Conservation (phyloP, 257 asterid species). For the Solanum pinnatisectum region DNA sequence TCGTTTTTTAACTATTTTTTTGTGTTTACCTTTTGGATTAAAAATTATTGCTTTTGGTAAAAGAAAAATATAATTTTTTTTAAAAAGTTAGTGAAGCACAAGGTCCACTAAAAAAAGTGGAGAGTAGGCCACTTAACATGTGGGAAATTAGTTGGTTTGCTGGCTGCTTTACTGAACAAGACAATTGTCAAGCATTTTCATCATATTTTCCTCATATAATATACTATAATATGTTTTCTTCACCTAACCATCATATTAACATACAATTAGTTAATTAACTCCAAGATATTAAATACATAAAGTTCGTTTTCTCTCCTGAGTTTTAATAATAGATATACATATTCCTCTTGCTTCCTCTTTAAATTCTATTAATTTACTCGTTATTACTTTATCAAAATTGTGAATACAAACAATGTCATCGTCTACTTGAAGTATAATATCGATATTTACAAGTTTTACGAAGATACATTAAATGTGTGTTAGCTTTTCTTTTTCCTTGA, state of each 20-base stretch:
- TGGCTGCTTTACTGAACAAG: background rate
- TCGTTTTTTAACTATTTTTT: background rate
- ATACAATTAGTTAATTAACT: background rate
- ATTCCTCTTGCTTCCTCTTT: background rate
- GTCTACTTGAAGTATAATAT: background rate
- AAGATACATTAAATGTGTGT: background rate
- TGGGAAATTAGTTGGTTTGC: background rate
- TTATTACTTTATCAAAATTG: background rate
- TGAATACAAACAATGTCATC: background rate
- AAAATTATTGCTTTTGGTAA: background rate
- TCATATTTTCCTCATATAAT: background rate
- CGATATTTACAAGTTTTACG: no score
- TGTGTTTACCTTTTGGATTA: background rate
- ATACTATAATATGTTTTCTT: background rate
- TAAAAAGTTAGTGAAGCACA: background rate
- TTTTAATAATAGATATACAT: background rate
- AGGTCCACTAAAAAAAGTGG: background rate
- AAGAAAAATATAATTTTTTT: no score
- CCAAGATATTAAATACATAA: background rate
- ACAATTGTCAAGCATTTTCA: background rate
- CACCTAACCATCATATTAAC: background rate
- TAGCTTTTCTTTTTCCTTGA: no score
- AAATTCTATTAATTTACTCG: no score
- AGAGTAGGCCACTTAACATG: background rate
- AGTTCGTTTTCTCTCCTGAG: background rate